Base-by-base conservation (phyloP, 306 rosid species). In the Vicia villosa region DNA sequence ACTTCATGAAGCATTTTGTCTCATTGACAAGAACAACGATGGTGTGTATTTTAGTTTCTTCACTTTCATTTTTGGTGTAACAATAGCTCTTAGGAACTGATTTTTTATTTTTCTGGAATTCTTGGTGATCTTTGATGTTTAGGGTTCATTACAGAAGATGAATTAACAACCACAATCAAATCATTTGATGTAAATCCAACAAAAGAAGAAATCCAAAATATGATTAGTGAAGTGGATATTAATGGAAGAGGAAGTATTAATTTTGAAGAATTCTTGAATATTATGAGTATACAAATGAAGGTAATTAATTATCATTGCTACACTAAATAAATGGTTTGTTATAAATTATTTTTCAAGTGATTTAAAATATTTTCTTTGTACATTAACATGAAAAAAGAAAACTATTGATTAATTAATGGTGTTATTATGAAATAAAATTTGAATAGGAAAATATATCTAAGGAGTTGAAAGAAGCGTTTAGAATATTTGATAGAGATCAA, bases 81-180 rank as follows among this genome's bases (percentile, higher is more conserved):
- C 2, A 45, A 45, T 3, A 45, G 7, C 8, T 45, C 8, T 45
- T 45, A 5, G 38, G 51, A 45, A 10, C 51, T 45, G 51, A 45
- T 74, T 34, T n/a, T 30, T 34, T 34, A 2, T 6, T 34, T 34
- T 28, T 34, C 38, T 34, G 38, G 10, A 34, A 34, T 34, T 34
- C 37, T 34, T 34, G 38, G 32, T 75, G 51, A 22, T 56, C 57
- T 76, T 6, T 75, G 51, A 22, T 56, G 62, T 76, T 6, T 40
- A 93, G 98, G 98, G 55, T 86, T 87, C 84, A 86, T 93, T 41
- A 83, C 93, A 1, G 70, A 82, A 12, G 98, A 86, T 9, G 91
- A 92, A 80, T 60, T 92, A 78, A 78, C 79, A 17, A 77, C 90
- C 14, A 87, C 88, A 34, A 77, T 89, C 26, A 77, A 87, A 38